A percentile compares a stretch with the other conserved stretches of the same genome.
These are phyloP conservation scores for Cubamyces sp. DNA, from an alignment of 768 basidiomycete genomes.

Conservation along the genomic window DNA sequence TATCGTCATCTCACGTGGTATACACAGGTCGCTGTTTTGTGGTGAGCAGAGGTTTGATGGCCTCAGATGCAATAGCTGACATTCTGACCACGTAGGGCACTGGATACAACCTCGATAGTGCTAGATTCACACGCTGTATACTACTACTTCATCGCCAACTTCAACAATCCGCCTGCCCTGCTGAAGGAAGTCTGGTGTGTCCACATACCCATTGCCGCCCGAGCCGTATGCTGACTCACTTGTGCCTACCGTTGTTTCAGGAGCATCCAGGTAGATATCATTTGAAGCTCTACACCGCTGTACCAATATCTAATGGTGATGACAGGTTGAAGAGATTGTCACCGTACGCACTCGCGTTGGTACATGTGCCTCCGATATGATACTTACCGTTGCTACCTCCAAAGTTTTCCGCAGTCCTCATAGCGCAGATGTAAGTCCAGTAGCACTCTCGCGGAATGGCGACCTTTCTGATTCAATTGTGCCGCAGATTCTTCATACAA, in stretches of 20 bases:
- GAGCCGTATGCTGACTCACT: too few relatives aligned
- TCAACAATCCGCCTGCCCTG: conserved; percentile 16
- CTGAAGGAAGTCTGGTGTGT: conserved; percentile 15
- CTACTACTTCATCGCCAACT: conserved; percentile 21
- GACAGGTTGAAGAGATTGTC: background rate
- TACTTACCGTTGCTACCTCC: background rate
- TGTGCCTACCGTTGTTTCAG: background rate
- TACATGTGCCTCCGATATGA: too few relatives aligned
- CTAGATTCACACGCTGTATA: conserved; percentile 18
- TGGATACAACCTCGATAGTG: conserved; percentile 15
- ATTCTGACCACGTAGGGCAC: background rate
- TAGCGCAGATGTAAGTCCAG: conserved; percentile 1
- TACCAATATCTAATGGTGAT: background rate
- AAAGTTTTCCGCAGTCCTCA: conserved; percentile 3
- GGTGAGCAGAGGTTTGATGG: background rate
- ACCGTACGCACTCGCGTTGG: background rate
- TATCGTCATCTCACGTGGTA: background rate
- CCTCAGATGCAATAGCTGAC: too few relatives aligned
- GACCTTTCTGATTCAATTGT: background rate
- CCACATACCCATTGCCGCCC: too few relatives aligned
- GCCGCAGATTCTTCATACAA: conserved; percentile 5
- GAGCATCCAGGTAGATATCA: background rate
- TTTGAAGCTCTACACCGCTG: background rate
- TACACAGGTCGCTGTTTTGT: conserved; percentile 3
- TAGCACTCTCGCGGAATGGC: background rate